phyloP scores from a whole-genome alignment of 1,139 yeast genomes.

The Yamadazyma atmosphaerica region DNA sequence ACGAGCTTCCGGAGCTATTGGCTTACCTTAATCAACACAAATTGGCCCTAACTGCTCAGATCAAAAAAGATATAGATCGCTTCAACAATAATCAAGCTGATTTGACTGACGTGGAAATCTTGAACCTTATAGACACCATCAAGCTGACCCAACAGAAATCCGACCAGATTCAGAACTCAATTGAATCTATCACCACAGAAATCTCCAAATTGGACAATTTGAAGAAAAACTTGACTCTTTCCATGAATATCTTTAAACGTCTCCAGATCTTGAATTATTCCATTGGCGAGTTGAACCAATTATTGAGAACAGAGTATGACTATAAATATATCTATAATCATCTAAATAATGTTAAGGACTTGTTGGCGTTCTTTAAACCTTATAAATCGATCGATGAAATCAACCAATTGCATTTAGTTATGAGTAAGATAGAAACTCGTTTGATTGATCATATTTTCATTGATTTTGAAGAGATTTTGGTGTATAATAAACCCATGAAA shows the following conservation, averaged over 20 bases:
- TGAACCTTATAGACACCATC: slow-evolving; percentile 43
- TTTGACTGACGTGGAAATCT: slow-evolving; percentile 37
- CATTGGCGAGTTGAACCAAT: slow-evolving; percentile 70
- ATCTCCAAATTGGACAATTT: slow-evolving; percentile 79
- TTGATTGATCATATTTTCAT: slow-evolving; percentile 71
- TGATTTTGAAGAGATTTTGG: slow-evolving; percentile 60
- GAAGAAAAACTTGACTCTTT: slow-evolving; percentile 75
- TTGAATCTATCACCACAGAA: slow-evolving; percentile 69
- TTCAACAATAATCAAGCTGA: slow-evolving; percentile 29
- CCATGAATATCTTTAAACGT: slow-evolving; percentile 84
- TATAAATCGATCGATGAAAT: slow-evolving; percentile 85
- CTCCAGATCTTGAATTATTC: slow-evolving; percentile 65
- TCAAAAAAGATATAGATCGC: slow-evolving; percentile 30
- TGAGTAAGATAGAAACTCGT: slow-evolving; percentile 62
- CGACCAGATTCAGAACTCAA: slow-evolving; percentile 55
- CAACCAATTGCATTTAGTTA: slow-evolving; percentile 63
- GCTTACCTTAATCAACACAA: slow-evolving; percentile 45
- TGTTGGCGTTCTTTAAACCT: slow-evolving; percentile 73
- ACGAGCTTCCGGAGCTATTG: slow-evolving; percentile 48
- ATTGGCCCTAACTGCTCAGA: slow-evolving; percentile 41
- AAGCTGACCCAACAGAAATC: slow-evolving; percentile 29
- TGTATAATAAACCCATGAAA: slow-evolving; percentile 20
- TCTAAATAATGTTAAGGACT: slow-evolving; percentile 75
- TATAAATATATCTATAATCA: slow-evolving; percentile 69
- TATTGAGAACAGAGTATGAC: slow-evolving; percentile 45